Conservation (phyloP, 192 early-diverging fungal species). For the Coemansia sp. region DNA sequence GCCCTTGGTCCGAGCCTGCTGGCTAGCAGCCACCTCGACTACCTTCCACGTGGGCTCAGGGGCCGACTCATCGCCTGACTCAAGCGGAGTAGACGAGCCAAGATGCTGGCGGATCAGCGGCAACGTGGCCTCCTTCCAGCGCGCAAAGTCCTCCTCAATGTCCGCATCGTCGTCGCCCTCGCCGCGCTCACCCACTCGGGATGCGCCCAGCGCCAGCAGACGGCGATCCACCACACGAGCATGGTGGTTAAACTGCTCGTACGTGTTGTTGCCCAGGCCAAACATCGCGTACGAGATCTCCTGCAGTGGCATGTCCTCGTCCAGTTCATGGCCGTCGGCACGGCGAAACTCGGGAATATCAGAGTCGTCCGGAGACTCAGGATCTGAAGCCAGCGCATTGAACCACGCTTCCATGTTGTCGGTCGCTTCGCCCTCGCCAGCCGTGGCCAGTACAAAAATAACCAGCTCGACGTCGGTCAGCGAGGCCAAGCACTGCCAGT, state of each 20-base stretch:
- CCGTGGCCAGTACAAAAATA: constrained; percentile 94
- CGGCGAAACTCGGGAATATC: constrained; percentile 59
- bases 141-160: constrained; percentile 94
- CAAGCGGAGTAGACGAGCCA: constrained; percentile 49
- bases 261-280: constrained; percentile 58
- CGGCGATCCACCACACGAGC: constrained; percentile 67
- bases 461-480: constrained; percentile 65
- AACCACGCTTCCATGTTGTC: constrained; percentile 96
- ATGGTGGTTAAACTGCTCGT: constrained; percentile 80
- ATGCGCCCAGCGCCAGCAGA: constrained; percentile 71
- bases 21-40: constrained; percentile 54
- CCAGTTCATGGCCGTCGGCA: constrained; percentile 72
- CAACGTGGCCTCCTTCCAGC: constrained; percentile 90
- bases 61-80: constrained; percentile 29
- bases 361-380: constrained; percentile 63
- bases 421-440: constrained; percentile 96
- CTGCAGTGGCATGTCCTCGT: constrained; percentile 69
- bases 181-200: constrained; percentile 72
- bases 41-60: constrained; percentile 57
- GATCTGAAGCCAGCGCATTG: constrained; percentile 69
- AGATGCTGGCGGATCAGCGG: constrained; percentile 72
- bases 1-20: constrained; percentile 43
- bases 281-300: constrained; percentile 48
- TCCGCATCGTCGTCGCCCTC: constrained; percentile 97
- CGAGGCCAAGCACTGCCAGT: constrained; percentile 77